Percentiles rank a stretch among this genome's conserved stretches.
These are phyloP conservation scores for Russula foetens DNA, from an alignment of 768 basidiomycete species.

Conservation along the genomic window DNA sequence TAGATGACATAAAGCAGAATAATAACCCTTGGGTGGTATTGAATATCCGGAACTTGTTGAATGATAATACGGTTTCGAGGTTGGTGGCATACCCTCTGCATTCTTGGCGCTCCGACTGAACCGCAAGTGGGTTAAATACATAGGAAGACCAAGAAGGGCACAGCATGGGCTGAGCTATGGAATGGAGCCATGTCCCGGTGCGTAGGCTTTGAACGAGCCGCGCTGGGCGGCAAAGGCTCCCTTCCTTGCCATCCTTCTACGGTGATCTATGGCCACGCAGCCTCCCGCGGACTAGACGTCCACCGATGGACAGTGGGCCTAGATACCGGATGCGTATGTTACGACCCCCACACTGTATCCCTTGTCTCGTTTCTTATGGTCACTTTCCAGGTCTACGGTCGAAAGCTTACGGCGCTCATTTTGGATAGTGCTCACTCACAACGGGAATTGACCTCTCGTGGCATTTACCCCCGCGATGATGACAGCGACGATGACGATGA, in stretches of 20 bases:
- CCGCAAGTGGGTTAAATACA: not conserved
- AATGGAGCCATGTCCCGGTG: constrained; percentile 55
- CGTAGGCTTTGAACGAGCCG: constrained; percentile 34
- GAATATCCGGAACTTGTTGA: constrained; percentile 54
- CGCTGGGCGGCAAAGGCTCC: constrained; percentile 22
- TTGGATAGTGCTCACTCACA: constrained; percentile 28
- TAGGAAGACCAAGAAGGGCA: constrained; percentile 39
- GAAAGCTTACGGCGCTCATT: constrained; percentile 59
- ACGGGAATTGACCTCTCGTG: not conserved
- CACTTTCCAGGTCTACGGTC: constrained; percentile 43
- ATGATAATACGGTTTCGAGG: constrained; percentile 33
- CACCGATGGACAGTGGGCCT: constrained; percentile 80
- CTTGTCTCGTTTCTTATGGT: constrained; percentile 1
- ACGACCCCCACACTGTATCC: not conserved
- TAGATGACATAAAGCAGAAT: constrained; percentile 69
- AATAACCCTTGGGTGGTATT: constrained; percentile 64
- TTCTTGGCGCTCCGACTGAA: not conserved
- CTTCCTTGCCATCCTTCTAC: constrained; percentile 64
- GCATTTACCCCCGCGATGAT: constrained; percentile 15
- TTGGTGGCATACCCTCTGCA: constrained; percentile 20
- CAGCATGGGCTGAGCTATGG: constrained; percentile 74
- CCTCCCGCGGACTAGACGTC: constrained; percentile 70
- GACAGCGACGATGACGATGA: constrained; percentile 24
- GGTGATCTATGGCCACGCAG: constrained; percentile 85
- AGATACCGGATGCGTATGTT: constrained; percentile 78